These are phyloP conservation scores for Calophaca sinica DNA, from an alignment of 306 rosid species.

Conservation along the genomic window DNA sequence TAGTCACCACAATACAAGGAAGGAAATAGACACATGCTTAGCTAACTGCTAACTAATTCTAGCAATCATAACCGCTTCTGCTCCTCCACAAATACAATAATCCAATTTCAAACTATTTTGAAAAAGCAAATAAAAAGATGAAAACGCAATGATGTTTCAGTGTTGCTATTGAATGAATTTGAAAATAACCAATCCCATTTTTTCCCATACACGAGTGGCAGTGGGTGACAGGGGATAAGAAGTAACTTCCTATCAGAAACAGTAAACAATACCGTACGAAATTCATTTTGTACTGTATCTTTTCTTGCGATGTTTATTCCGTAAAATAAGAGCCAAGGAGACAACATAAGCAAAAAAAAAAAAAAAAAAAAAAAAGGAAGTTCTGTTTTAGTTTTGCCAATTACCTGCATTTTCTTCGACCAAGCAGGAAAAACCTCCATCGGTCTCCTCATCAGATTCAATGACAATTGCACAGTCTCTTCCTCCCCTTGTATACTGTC, in stretches of 20 bases:
- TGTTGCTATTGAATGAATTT: conserved; percentile 3
- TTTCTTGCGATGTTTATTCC: background rate
- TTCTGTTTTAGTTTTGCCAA: conserved; percentile 42
- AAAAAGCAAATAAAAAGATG: background rate
- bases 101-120: conserved; percentile 21
- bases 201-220: background rate
- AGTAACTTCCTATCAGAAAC: background rate
- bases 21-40: no score
- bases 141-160: background rate
- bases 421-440: conserved; percentile 75
- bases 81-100: background rate
- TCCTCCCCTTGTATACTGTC: conserved; percentile 60
- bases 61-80: no score
- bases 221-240: background rate
- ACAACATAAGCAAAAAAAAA: background rate
- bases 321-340: background rate
- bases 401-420: conserved; percentile 69
- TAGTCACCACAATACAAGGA: background rate
- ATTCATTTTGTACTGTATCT: conserved; percentile 1
- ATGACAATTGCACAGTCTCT: conserved; percentile 66
- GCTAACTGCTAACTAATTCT: no score
- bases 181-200: background rate
- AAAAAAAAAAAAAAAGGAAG: conserved; percentile 12
- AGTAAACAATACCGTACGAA: background rate
- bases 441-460: conserved; percentile 88